A percentile compares a stretch with the other conserved stretches of the same genome.
phyloP scores from a whole-genome alignment of 164 flowering plant genomes.

The Protea cynaroides region DNA sequence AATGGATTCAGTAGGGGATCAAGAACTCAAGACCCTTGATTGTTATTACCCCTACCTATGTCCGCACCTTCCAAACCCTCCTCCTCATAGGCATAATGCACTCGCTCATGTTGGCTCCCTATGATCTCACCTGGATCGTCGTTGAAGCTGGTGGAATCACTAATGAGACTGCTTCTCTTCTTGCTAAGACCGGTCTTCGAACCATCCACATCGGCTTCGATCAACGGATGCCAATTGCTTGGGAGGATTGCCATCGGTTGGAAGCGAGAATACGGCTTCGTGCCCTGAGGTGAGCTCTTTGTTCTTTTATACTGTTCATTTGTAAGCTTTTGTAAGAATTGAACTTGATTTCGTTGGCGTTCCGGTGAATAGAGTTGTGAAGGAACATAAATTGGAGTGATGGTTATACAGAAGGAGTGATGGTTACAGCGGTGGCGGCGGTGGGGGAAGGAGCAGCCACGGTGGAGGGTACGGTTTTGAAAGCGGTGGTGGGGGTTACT shows the following conservation, averaged over 20 bases:
- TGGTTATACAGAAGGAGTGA: too few relatives aligned
- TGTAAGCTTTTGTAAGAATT: constrained; percentile 2
- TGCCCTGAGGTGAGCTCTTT: constrained; percentile 58
- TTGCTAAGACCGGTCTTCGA: constrained; percentile 52
- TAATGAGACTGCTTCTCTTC: constrained; percentile 62
- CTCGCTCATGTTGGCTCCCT: constrained; percentile 75
- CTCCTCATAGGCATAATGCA: constrained; percentile 91
- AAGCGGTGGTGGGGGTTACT: too few relatives aligned
- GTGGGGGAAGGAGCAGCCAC: too few relatives aligned
- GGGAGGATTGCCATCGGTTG: constrained; percentile 65
- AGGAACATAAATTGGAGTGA: constrained; percentile 73
- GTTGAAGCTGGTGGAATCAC: constrained; percentile 88
- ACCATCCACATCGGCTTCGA: constrained; percentile 60
- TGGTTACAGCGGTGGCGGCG: too few relatives aligned
- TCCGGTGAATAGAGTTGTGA: constrained; percentile 51
- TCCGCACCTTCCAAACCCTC: constrained; percentile 82
- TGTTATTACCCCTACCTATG: constrained; percentile 86
- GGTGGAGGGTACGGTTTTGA: too few relatives aligned
- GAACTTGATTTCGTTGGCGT: constrained; percentile 16
- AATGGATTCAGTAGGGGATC: constrained; percentile 65
- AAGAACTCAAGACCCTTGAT: constrained; percentile 63
- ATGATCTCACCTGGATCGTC: too few relatives aligned
- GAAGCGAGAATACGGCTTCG: constrained; percentile 77
- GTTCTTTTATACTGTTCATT: background rate
- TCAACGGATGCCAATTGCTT: constrained; percentile 53